Evolutionary conservation across 176 grass and related monocot genomes (phyloP).

Genomic region (Aegilops speltoides): DNA sequence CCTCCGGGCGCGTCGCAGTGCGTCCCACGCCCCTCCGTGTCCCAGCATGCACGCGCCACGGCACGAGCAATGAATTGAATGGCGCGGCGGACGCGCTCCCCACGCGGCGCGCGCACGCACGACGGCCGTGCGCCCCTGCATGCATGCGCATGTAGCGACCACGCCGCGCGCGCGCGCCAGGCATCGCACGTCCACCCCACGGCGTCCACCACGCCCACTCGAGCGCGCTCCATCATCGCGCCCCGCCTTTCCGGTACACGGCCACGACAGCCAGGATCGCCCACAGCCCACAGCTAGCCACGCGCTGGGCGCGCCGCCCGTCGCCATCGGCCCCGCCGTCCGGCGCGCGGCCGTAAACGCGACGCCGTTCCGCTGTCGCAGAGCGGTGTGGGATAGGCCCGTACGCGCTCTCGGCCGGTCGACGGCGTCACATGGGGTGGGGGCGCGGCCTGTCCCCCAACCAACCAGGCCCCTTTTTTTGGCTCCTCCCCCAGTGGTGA

Average conservation of each 20-base stretch:
- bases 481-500: conserved; percentile 3
- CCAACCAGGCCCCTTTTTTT: neutral
- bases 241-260: neutral
- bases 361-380: neutral
- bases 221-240: neutral
- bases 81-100: neutral
- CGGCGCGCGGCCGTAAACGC: neutral
- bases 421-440: conserved; percentile 31
- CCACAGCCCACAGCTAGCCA: no score
- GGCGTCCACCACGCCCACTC: neutral
- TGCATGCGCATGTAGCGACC: neutral
- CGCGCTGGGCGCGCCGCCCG: no score
- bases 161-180: neutral
- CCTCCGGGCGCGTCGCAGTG: no score
- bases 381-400: neutral
- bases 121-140: neutral
- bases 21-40: no score
- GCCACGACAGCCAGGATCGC: neutral
- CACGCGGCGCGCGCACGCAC: neutral
- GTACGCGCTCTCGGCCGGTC: neutral
- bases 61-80: neutral
- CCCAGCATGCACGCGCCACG: no score
- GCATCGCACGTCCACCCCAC: neutral
- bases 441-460: conserved; percentile 37
- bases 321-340: neutral